Conservation (phyloP, 768 basidiomycete species). For the Mycena indigotica region DNA sequence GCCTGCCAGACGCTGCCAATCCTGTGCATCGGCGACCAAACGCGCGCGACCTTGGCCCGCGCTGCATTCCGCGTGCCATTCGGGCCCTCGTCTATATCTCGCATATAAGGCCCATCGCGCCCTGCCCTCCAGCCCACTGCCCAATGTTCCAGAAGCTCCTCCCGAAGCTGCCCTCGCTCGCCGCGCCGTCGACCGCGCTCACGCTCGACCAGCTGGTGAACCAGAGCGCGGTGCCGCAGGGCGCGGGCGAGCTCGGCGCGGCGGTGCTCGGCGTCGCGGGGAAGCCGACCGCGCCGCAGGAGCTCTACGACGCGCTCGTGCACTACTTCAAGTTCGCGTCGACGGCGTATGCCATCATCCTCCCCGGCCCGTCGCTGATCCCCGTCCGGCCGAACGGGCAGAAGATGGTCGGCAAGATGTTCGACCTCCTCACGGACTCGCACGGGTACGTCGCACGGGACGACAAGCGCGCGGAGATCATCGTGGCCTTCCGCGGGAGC, state of each 20-base stretch:
- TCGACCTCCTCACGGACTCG: conserved; percentile 36
- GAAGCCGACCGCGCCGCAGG: conserved; percentile 18
- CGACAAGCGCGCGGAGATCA: conserved; percentile 41
- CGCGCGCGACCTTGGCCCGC: too few species aligned
- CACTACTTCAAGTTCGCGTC: conserved; percentile 40
- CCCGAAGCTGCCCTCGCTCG: too few species aligned
- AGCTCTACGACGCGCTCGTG: conserved; percentile 33
- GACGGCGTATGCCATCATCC: conserved; percentile 30
- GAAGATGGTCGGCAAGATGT: conserved; percentile 36
- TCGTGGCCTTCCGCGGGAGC: conserved; percentile 43
- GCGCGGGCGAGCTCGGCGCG: conserved; percentile 9
- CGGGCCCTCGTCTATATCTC: too few species aligned
- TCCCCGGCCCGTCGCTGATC: conserved; percentile 24
- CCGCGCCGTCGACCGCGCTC: too few species aligned
- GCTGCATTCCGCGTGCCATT: too few species aligned
- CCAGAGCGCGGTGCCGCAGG: conserved; percentile 17
- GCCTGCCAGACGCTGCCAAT: too few species aligned
- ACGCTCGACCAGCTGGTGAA: conserved; percentile 22
- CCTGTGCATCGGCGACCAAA: too few species aligned
- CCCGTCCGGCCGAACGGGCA: conserved; percentile 25
- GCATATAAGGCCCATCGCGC: too few species aligned
- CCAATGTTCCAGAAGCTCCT: background rate
- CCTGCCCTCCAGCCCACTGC: background rate
- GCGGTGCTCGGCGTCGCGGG: conserved; percentile 16
- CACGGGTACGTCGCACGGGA: conserved; percentile 51